Evolutionary conservation across 176 grass and related monocot species (phyloP).

Genomic region (Paspalum notatum): DNA sequence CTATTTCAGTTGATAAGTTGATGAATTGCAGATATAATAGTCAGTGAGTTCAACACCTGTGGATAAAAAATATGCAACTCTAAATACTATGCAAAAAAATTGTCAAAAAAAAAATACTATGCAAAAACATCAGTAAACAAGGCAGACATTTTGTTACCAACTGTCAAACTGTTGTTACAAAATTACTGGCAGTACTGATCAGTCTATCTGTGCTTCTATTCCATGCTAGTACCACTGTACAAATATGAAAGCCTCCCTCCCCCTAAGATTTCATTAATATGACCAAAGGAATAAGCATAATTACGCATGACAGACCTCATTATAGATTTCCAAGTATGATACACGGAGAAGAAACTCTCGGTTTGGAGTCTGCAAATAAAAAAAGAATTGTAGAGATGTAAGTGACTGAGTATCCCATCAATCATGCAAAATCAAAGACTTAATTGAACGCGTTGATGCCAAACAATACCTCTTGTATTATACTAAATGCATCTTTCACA

Average conservation of each 20-base stretch:
- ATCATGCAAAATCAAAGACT: conserved; percentile 21
- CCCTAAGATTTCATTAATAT: neutral
- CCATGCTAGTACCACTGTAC: conserved; percentile 4
- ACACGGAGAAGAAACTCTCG: conserved; percentile 86
- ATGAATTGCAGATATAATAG: conserved; percentile 2
- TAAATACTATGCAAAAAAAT: conserved; percentile 20
- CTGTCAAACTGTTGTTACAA: neutral
- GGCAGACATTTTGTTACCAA: neutral
- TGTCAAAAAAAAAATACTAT: no score
- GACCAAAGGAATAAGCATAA: conserved; percentile 14
- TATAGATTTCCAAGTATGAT: conserved; percentile 94
- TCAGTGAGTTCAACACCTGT: neutral
- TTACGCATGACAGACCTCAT: conserved; percentile 58
- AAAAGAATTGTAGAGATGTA: conserved; percentile 6
- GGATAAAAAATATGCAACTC: conserved; percentile 23
- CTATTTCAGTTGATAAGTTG: neutral
- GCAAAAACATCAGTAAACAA: conserved; percentile 34
- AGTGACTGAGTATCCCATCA: conserved; percentile 17
- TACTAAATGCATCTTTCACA: conserved; percentile 87
- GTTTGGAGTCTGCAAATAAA: conserved; percentile 60
- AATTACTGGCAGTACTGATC: neutral
- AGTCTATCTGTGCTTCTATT: conserved; percentile 7
- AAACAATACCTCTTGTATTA: conserved; percentile 78
- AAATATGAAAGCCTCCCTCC: neutral
- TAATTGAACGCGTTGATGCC: conserved; percentile 5